These are phyloP conservation scores for Erigeron canadensis DNA, from an alignment of 129 eudicot species.

Conservation along the genomic window DNA sequence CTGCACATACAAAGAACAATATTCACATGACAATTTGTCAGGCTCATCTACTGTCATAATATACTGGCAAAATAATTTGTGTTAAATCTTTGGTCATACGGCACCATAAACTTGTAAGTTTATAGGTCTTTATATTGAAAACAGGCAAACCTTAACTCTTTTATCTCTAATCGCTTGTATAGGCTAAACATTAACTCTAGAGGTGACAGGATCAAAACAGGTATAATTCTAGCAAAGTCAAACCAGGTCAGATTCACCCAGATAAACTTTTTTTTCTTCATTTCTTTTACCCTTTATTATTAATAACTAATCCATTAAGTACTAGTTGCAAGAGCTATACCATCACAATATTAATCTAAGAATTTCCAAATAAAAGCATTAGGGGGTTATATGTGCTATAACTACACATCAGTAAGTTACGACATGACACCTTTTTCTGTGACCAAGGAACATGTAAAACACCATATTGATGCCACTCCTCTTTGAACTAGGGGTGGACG, in stretches of 20 bases:
- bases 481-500: background rate
- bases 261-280: background rate
- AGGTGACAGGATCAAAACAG: background rate
- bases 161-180: conserved; percentile 2
- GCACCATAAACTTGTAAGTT: background rate
- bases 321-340: background rate
- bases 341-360: background rate
- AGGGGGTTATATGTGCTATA: background rate
- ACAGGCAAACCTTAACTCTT: background rate
- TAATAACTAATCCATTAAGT: background rate
- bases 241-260: background rate
- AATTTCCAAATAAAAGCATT: background rate
- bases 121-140: background rate
- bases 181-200: background rate
- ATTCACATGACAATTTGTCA: background rate
- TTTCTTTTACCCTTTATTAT: background rate
- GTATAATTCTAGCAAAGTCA: background rate
- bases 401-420: background rate
- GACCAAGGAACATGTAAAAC: background rate
- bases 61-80: background rate
- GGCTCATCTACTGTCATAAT: background rate
- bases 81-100: background rate
- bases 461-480: background rate
- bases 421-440: background rate
- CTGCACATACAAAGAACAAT: conserved; percentile 37